phyloP scores from a whole-genome alignment of 2,329 filamentous ascomycete species.

The Nannizzia gypsea region DNA sequence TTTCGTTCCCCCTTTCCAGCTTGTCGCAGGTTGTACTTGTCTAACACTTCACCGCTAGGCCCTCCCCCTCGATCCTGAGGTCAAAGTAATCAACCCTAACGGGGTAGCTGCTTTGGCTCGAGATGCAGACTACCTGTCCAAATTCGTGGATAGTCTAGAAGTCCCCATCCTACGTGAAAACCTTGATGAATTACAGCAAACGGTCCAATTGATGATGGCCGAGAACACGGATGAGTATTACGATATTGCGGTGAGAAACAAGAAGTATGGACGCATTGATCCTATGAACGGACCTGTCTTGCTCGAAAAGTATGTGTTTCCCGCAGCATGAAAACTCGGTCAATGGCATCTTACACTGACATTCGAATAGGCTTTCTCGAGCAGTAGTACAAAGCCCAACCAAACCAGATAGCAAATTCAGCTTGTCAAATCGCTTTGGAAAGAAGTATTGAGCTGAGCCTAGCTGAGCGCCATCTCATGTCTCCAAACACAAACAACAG shows the following conservation, averaged over 20 bases:
- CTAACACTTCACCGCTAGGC: conserved; percentile 36
- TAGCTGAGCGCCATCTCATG: neutral
- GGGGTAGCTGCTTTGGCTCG: conserved; percentile 68
- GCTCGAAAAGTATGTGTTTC: conserved; percentile 65
- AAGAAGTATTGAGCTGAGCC: conserved; percentile 36
- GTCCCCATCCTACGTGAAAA: conserved; percentile 83
- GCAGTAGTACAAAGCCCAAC: conserved; percentile 47
- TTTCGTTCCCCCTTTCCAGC: conserved; percentile 9
- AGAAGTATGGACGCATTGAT: conserved; percentile 88
- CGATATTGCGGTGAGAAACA: conserved; percentile 77
- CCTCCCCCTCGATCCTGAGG: conserved; percentile 63
- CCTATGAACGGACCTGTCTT: conserved; percentile 76
- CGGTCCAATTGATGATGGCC: conserved; percentile 69
- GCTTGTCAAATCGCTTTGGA: conserved; percentile 64
- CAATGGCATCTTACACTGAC: neutral
- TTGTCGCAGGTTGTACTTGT: conserved; percentile 3
- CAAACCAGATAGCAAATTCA: conserved; percentile 49
- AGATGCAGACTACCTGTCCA: conserved; percentile 71
- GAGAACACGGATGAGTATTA: conserved; percentile 97
- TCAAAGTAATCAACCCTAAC: conserved; percentile 77
- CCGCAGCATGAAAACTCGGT: conserved; percentile 13
- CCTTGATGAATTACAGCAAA: conserved; percentile 86
- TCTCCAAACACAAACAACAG: too few relatives aligned
- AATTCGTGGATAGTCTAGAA: conserved; percentile 77
- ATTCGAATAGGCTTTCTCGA: conserved; percentile 47